A percentile compares a stretch with the other conserved stretches of the same genome.
Evolutionary conservation across 495 filamentous ascomycete genomes (phyloP).

Genomic region (Xylaria curta): DNA sequence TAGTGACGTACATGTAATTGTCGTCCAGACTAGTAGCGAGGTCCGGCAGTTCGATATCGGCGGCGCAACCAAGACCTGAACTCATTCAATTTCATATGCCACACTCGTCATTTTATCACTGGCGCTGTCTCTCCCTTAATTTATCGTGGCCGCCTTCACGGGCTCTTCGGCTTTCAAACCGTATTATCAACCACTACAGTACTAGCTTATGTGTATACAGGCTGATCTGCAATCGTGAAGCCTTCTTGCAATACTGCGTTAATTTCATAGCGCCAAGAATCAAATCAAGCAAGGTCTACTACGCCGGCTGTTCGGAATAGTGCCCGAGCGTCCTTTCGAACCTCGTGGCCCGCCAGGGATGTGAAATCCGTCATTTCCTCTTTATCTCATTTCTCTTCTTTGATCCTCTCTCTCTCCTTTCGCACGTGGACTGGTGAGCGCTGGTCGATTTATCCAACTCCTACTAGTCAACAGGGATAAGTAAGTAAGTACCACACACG

Average conservation of each 20-base stretch:
- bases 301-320: constrained; percentile 12
- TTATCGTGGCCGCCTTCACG: background rate
- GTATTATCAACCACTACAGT: background rate
- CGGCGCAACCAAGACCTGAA: background rate
- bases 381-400: constrained; percentile 1
- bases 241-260: background rate
- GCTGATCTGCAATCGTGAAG: background rate
- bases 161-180: background rate
- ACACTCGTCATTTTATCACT: background rate
- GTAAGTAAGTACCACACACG: background rate
- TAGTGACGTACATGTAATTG: background rate
- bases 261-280: constrained; percentile 23
- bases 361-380: constrained; percentile 17
- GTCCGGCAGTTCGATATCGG: constrained; percentile 1
- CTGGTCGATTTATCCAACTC: background rate
- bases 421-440: constrained; percentile 15
- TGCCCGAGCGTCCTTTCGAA: constrained; percentile 3
- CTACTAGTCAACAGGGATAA: constrained; percentile 12
- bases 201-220: background rate
- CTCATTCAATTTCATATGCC: background rate
- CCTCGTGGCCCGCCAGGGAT: constrained; percentile 19
- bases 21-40: background rate
- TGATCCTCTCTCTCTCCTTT: background rate
- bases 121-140: background rate
- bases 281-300: background rate